These are phyloP conservation scores for Bruguiera hainesii DNA, from an alignment of 441 rosid genomes.

Conservation along the genomic window DNA sequence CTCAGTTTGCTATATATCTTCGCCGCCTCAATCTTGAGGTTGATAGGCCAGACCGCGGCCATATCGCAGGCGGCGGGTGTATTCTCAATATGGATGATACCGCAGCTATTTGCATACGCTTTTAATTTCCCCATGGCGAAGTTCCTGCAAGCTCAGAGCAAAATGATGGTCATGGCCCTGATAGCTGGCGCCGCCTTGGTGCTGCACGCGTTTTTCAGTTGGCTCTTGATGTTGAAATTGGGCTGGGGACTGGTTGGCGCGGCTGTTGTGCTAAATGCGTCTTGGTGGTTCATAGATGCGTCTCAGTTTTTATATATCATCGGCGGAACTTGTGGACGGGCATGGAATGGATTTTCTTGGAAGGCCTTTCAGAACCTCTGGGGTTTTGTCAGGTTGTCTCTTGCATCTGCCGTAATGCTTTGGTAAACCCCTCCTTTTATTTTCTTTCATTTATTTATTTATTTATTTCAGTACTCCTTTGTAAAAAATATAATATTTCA, in stretches of 20 bases:
- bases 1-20: constrained; percentile 58
- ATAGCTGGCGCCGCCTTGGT: constrained; percentile 54
- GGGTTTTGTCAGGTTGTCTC: constrained; percentile 59
- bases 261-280: constrained; percentile 45
- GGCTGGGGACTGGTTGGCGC: constrained; percentile 75
- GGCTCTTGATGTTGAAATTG: constrained; percentile 53
- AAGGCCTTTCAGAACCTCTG: constrained; percentile 60
- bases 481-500: background rate
- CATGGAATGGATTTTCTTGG: constrained; percentile 70
- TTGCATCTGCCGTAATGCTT: constrained; percentile 76
- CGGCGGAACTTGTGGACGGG: constrained; percentile 46
- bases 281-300: constrained; percentile 56
- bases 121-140: constrained; percentile 72
- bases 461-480: background rate
- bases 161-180: constrained; percentile 61
- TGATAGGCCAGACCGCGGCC: constrained; percentile 56
- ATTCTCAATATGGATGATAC: constrained; percentile 64
- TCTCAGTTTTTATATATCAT: constrained; percentile 36
- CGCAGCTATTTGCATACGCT: constrained; percentile 84
- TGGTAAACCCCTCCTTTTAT: constrained; percentile 38
- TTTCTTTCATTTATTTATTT: background rate
- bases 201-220: constrained; percentile 41
- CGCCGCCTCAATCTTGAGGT: constrained; percentile 53
- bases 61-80: constrained; percentile 63
- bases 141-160: constrained; percentile 86